Conservation (phyloP, 2,329 filamentous ascomycete species). For the Hymenoscyphus salicellus region DNA sequence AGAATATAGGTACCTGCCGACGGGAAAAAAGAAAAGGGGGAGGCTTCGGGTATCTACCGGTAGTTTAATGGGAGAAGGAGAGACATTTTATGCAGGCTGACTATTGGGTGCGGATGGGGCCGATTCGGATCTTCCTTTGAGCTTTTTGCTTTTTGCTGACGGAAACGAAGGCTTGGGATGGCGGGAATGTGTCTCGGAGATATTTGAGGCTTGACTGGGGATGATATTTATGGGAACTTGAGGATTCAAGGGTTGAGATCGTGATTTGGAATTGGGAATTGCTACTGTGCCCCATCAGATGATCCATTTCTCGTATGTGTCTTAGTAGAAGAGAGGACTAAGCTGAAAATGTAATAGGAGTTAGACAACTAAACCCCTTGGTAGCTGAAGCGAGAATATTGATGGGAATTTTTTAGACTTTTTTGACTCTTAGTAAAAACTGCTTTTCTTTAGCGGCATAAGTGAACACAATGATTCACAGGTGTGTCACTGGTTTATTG, state of each 20-base stretch:
- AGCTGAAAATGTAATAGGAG: background rate
- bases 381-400: too few species aligned
- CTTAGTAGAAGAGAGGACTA: background rate
- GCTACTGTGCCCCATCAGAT: background rate
- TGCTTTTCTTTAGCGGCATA: too few species aligned
- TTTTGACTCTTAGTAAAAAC: too few species aligned
- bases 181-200: background rate
- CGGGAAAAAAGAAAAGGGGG: background rate
- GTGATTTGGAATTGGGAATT: background rate
- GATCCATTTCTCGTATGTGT: too few species aligned
- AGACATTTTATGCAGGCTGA: background rate
- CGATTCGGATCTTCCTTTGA: background rate
- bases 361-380: too few species aligned
- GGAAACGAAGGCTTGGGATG: background rate
- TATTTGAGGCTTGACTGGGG: background rate
- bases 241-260: background rate
- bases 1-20: background rate
- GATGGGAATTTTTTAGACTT: too few species aligned
- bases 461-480: too few species aligned
- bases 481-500: too few species aligned
- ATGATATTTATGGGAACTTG: background rate
- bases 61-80: background rate
- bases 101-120: background rate
- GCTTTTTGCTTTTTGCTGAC: background rate
- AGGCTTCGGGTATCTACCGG: background rate